Percentiles rank a stretch among this genome's conserved stretches.
Conservation (phyloP, 1,284 basidiomycete genomes). For the Trichosporon asahii region DNA sequence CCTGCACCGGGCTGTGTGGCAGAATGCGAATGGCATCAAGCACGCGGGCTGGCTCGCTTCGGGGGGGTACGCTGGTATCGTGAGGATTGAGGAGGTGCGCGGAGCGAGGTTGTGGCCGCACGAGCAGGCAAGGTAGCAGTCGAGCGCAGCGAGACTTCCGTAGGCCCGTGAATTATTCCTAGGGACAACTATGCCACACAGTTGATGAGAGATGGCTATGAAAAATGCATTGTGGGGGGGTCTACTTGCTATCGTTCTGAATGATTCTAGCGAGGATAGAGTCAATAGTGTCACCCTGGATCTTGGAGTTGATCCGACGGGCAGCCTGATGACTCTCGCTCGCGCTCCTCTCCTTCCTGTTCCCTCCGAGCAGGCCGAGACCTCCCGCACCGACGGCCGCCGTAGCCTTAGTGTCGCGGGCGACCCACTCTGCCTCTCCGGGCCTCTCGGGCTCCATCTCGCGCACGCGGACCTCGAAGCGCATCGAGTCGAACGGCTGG, state of each 20-base stretch:
- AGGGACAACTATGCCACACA: too few species aligned
- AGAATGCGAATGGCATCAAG: constrained; percentile 65
- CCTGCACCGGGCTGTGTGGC: constrained; percentile 74
- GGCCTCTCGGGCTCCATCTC: constrained; percentile 6
- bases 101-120: constrained; percentile 9
- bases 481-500: constrained; percentile 38
- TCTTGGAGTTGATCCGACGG: not conserved
- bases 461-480: constrained; percentile 38
- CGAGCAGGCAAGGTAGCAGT: not conserved
- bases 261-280: not conserved
- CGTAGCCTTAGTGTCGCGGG: constrained; percentile 10
- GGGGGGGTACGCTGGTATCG: constrained; percentile 75
- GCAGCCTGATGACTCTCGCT: not conserved
- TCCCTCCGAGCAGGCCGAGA: constrained; percentile 21
- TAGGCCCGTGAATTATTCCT: too few species aligned
- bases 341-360: not conserved
- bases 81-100: constrained; percentile 68
- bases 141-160: too few species aligned
- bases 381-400: constrained; percentile 8
- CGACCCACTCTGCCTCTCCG: constrained; percentile 20
- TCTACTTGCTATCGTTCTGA: not conserved
- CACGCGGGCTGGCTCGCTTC: constrained; percentile 68
- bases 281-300: constrained; percentile 3
- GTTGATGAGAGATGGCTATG: too few species aligned
- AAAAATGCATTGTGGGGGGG: constrained; percentile 8